phyloP scores from a whole-genome alignment of 208 protist genomes.

The Trypanosoma rangeli region DNA sequence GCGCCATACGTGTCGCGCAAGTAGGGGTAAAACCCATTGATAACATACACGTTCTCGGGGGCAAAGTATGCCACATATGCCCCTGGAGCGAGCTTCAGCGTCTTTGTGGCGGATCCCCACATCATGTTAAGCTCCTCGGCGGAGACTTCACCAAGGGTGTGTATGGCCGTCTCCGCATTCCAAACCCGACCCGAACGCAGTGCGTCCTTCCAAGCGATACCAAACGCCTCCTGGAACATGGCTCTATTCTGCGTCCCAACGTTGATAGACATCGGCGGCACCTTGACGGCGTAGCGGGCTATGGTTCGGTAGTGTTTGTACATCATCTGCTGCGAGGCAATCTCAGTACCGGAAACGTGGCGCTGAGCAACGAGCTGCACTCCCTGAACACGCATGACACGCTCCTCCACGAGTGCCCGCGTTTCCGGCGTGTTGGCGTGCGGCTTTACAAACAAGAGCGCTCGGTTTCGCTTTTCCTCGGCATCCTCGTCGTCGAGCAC shows the following conservation, averaged over 20 bases:
- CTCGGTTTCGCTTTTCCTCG: constrained; percentile 37
- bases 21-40: constrained; percentile 84
- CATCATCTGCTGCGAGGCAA: constrained; percentile 46
- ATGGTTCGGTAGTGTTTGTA: constrained; percentile 78
- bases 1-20: constrained; percentile 46
- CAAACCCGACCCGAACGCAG: constrained; percentile 56
- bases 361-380: constrained; percentile 41
- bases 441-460: constrained; percentile 72
- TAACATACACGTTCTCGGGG: constrained; percentile 44
- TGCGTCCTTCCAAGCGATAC: constrained; percentile 50
- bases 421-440: constrained; percentile 53
- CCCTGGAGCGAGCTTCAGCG: constrained; percentile 46
- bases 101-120: constrained; percentile 34
- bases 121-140: constrained; percentile 35
- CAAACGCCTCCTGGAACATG: constrained; percentile 50
- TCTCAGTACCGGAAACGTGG: constrained; percentile 40
- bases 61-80: constrained; percentile 42
- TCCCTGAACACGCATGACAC: constrained; percentile 33
- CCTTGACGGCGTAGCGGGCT: constrained; percentile 56
- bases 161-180: constrained; percentile 65
- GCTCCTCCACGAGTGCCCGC: constrained; percentile 29
- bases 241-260: constrained; percentile 17
- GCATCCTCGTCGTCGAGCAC: constrained; percentile 33
- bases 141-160: constrained; percentile 39
- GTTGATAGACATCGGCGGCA: constrained; percentile 25